A percentile compares a stretch with the other conserved stretches of the same genome.
phyloP scores from a whole-genome alignment of 352 stramenopile species.

The Pythium vanterpoolii region DNA sequence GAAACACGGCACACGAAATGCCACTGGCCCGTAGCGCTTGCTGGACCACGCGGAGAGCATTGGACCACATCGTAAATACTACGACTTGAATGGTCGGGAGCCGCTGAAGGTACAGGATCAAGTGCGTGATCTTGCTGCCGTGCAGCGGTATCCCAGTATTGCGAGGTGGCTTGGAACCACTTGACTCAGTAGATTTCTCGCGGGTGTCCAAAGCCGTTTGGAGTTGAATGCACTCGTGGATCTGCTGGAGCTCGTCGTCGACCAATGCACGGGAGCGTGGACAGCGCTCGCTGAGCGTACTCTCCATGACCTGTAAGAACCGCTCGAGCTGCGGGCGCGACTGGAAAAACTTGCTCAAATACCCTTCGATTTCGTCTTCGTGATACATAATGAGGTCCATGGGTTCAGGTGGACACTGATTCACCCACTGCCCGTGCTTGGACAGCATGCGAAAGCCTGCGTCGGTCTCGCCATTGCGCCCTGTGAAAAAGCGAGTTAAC shows the following conservation, averaged over 20 bases:
- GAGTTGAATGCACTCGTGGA: conserved; percentile 49
- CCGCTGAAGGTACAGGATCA: conserved; percentile 63
- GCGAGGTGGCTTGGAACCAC: background rate
- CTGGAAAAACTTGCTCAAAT: conserved; percentile 57
- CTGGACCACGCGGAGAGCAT: conserved; percentile 57
- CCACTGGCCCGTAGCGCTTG: conserved; percentile 48
- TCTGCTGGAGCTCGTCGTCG: conserved; percentile 45
- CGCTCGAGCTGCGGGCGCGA: conserved; percentile 34
- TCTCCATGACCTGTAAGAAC: conserved; percentile 52
- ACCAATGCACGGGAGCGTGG: conserved; percentile 38
- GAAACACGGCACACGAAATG: conserved; percentile 65
- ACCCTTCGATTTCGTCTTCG: conserved; percentile 62
- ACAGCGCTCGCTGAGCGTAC: conserved; percentile 57
- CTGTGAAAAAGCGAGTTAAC: conserved; percentile 44
- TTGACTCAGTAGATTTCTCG: too few species aligned
- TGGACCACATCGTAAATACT: conserved; percentile 84
- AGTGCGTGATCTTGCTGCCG: conserved; percentile 69
- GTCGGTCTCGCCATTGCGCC: conserved; percentile 39
- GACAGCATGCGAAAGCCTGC: conserved; percentile 68
- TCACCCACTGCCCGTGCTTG: conserved; percentile 41
- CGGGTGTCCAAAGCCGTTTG: conserved; percentile 30
- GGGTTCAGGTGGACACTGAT: conserved; percentile 45
- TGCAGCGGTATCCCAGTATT: conserved; percentile 39
- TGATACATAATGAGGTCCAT: conserved; percentile 61
- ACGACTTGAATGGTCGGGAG: conserved; percentile 63